These are phyloP conservation scores for Erigeron philadelphicus DNA, from an alignment of 140 eudicot genomes.

Conservation along the genomic window DNA sequence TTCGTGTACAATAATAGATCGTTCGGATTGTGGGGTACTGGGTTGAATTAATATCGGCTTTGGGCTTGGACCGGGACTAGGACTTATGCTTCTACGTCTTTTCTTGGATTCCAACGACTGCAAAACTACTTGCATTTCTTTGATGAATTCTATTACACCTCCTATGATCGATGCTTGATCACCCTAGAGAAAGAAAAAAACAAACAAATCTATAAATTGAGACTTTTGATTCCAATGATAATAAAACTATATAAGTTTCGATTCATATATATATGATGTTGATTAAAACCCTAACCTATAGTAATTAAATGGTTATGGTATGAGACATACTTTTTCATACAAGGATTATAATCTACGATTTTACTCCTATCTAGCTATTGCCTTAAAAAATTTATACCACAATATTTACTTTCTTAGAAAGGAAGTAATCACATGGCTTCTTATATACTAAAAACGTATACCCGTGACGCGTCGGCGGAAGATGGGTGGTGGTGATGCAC, in stretches of 20 bases:
- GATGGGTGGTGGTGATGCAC: no score
- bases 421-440: no score
- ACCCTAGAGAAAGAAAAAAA: slow-evolving; percentile 37
- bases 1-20: slow-evolving; percentile 35
- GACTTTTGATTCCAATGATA: background rate
- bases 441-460: no score
- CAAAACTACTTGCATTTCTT: slow-evolving; percentile 84
- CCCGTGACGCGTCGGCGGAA: no score
- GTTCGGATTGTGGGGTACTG: slow-evolving; percentile 43
- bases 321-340: no score
- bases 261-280: no score
- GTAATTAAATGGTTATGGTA: no score
- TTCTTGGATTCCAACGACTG: slow-evolving; percentile 82
- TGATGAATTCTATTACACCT: slow-evolving; percentile 90
- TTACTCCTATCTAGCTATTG: no score
- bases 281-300: no score
- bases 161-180: slow-evolving; percentile 99
- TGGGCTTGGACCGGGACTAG: slow-evolving; percentile 71
- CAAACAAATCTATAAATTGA: background rate
- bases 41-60: slow-evolving; percentile 46
- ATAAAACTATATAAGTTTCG: background rate
- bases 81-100: slow-evolving; percentile 71
- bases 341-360: no score
- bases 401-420: no score
- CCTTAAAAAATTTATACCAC: no score